Percentiles rank a stretch among this genome's conserved stretches.
Evolutionary conservation across 2,329 filamentous ascomycete species (phyloP).

Genomic region (Penicillium sclerotigenum): DNA sequence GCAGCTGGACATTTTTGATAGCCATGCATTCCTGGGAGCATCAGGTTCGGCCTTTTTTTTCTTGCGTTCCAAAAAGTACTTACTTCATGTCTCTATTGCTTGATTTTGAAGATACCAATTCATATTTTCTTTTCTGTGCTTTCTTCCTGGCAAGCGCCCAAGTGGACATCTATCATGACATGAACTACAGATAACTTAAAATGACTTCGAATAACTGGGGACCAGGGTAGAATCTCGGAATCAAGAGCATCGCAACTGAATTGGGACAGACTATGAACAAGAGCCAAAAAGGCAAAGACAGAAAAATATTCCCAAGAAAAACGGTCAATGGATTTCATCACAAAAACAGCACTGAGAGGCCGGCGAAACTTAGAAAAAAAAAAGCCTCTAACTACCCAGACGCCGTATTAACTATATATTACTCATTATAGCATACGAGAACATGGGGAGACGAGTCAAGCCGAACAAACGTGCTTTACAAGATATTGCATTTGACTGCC

Average conservation of each 20-base stretch:
- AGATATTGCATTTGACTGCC: constrained; percentile 42
- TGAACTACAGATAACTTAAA: not conserved
- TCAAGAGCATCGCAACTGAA: constrained; percentile 9
- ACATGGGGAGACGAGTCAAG: constrained; percentile 18
- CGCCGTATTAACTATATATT: constrained; percentile 41
- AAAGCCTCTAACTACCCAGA: constrained; percentile 31
- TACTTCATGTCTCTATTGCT: constrained; percentile 12
- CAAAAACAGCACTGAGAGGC: constrained; percentile 17
- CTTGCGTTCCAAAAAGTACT: constrained; percentile 12
- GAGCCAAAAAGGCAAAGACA: constrained; percentile 10
- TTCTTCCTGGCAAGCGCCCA: not conserved
- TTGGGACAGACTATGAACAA: constrained; percentile 1
- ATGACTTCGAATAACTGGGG: not conserved
- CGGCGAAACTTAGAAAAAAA: constrained; percentile 16
- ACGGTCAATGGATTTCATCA: constrained; percentile 28
- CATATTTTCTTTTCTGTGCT: constrained; percentile 4
- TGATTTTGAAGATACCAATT: constrained; percentile 15
- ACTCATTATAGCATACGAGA: constrained; percentile 34
- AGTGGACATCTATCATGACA: not conserved
- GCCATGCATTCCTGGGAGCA: constrained; percentile 1
- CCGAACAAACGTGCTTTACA: constrained; percentile 33
- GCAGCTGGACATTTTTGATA: constrained; percentile 1
- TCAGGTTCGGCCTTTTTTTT: constrained; percentile 4
- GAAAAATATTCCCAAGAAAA: constrained; percentile 15
- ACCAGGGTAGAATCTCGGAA: not conserved